These are phyloP conservation scores for Spiraea crenata DNA, from an alignment of 331 rosid genomes.

Conservation along the genomic window DNA sequence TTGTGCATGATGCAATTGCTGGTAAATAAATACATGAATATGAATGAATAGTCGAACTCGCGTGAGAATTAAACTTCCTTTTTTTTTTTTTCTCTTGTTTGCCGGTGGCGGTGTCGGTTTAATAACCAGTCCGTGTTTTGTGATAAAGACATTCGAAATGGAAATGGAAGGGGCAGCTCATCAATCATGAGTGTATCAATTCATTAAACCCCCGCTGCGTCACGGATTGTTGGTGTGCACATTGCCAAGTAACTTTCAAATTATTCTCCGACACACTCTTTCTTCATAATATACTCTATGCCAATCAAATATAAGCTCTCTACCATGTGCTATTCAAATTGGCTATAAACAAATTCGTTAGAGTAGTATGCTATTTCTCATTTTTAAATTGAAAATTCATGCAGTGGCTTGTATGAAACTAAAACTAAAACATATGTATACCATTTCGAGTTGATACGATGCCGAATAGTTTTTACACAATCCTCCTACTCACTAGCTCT, in stretches of 20 bases:
- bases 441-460: too few relatives aligned
- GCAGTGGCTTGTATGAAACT: too few relatives aligned
- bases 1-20: background rate
- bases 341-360: too few relatives aligned
- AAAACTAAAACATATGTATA: too few relatives aligned
- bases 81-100: background rate
- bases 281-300: background rate
- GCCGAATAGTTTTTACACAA: background rate
- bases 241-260: conserved; percentile 1
- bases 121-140: background rate
- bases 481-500: background rate
- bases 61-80: conserved; percentile 17
- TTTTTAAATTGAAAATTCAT: too few relatives aligned
- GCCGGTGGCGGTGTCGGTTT: conserved; percentile 37
- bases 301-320: background rate
- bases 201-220: background rate
- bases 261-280: background rate
- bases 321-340: too few relatives aligned
- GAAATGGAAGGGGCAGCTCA: background rate
- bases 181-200: background rate
- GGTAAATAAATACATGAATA: background rate
- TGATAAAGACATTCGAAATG: background rate
- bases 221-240: conserved; percentile 21
- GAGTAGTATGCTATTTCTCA: too few relatives aligned
- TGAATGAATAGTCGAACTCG: conserved; percentile 10